Conservation (phyloP, 2,329 filamentous ascomycete species). For the Nothophoma quercina region DNA sequence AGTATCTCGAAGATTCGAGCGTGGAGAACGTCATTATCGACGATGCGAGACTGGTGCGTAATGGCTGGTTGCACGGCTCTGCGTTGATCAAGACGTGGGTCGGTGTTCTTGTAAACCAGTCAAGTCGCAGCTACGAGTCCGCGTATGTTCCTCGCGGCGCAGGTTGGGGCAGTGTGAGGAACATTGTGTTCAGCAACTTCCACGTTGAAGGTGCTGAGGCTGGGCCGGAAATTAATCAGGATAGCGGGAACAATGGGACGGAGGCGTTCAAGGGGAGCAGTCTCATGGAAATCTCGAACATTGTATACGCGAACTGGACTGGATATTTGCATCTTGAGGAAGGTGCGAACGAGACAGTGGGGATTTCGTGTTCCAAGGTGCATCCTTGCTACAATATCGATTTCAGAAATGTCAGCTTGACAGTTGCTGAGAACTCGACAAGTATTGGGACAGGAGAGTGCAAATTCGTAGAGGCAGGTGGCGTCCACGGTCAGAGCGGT, state of each 20-base stretch:
- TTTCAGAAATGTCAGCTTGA: conserved; percentile 1
- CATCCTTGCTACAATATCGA: conserved; percentile 3
- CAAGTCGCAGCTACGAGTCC: conserved; percentile 5
- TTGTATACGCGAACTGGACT: conserved; percentile 4
- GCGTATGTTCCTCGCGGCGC: conserved; percentile 4
- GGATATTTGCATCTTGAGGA: conserved; percentile 3
- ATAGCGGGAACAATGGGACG: conserved; percentile 6
- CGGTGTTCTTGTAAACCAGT: conserved; percentile 6
- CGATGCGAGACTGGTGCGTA: conserved; percentile 1
- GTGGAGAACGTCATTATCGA: conserved; percentile 6
- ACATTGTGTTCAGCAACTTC: conserved; percentile 6
- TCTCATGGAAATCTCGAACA: conserved; percentile 3
- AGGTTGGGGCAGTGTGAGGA: not conserved
- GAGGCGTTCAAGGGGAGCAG: conserved; percentile 3
- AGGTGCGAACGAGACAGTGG: not conserved
- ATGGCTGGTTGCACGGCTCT: conserved; percentile 8
- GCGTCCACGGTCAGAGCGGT: not conserved
- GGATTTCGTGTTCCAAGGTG: not conserved
- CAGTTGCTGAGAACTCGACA: not conserved
- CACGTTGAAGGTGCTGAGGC: conserved; percentile 7
- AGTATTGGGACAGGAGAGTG: not conserved
- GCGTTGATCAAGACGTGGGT: conserved; percentile 7
- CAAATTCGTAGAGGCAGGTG: not conserved
- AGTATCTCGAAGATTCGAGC: conserved; percentile 8
- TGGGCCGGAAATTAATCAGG: conserved; percentile 8